Base-by-base conservation (phyloP, 1,139 yeast genomes). In the Debaryomyces udenii region DNA sequence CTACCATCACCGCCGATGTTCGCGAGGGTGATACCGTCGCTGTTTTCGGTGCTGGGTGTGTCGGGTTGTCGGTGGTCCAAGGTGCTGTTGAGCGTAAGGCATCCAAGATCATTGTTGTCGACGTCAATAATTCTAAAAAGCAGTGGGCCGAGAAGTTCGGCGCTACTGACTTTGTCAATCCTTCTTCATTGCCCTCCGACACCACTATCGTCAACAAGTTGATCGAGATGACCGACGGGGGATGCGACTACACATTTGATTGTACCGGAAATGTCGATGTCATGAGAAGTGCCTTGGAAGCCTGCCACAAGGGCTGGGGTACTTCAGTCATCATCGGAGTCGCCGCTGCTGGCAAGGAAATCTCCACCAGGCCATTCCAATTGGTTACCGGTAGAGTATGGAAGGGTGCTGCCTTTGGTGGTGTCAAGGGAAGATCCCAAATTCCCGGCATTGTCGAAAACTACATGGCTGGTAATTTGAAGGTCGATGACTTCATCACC, bases 221-320 rank as follows among this genome's bases (percentile, higher is more conserved):
- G 55, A 72, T 89, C 53, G 96, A 88, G 59, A 72, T 83, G 80
- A 90, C 97, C 44, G 98, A 93, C 59, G 99, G 99, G 56, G 99
- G 99, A 38, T 79, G 91, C 51, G 99, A 93, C 61, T 89, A 66
- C 71, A 91, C 98, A 29, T 93, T 93, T 61, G 99, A 94, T 72
- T 91, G 98, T 76, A 93, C 99, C 42, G 99, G 99, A 72, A 94
- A 93, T 62, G 93, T 85, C 47, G 68, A 80, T 35, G 99, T 93
- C 40, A 93, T 93, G 99, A 83, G 98, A 72, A 74, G 81, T 59
- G 99, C 99, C 15, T 78, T 93, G 53, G 98, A 93, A 74, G 89
- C 96, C 27, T 89, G 96, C 66, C 98, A 93, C 76, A 91, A 91
- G 73, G 99, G 99, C 51, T 94, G 99, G 98, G 99, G 99, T 67